phyloP scores from a whole-genome alignment of 768 basidiomycete species.

The Lepiota brunneoincarnata region DNA sequence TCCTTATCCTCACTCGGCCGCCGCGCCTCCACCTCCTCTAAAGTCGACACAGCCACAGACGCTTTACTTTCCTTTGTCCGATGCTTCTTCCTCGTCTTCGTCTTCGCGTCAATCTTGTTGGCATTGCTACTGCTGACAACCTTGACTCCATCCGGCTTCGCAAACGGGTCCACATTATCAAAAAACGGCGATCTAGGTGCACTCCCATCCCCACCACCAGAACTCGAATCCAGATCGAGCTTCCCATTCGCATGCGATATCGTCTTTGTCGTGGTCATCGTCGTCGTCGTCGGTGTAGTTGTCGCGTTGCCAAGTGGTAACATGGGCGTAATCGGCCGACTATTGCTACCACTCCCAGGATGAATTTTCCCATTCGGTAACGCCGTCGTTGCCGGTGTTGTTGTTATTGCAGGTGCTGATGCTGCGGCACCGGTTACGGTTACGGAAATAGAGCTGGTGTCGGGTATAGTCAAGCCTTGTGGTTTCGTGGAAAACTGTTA shows the following conservation, averaged over 20 bases:
- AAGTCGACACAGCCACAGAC: no score
- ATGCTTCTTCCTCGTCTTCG: conserved; percentile 12
- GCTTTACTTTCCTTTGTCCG: conserved; percentile 9
- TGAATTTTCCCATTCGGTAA: no score
- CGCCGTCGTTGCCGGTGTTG: no score
- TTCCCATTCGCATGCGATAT: neutral
- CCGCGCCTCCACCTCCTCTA: conserved; percentile 18
- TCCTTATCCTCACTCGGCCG: conserved; percentile 17
- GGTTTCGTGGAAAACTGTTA: neutral
- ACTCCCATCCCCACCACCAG: conserved; percentile 2
- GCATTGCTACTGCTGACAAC: conserved; percentile 32
- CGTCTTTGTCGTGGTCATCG: no score
- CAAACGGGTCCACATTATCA: conserved; percentile 52
- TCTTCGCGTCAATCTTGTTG: neutral
- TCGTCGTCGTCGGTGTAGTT: no score
- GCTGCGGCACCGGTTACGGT: no score
- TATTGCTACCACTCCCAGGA: no score
- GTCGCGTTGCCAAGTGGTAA: no score
- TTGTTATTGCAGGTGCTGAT: no score
- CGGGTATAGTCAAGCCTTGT: neutral
- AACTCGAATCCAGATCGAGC: neutral
- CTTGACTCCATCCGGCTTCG: conserved; percentile 49
- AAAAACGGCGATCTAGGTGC: conserved; percentile 20
- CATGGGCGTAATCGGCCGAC: no score
- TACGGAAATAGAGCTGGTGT: neutral